Evolutionary conservation across 495 filamentous ascomycete species (phyloP).

Genomic region (Melanomma pulvis-pyrius): DNA sequence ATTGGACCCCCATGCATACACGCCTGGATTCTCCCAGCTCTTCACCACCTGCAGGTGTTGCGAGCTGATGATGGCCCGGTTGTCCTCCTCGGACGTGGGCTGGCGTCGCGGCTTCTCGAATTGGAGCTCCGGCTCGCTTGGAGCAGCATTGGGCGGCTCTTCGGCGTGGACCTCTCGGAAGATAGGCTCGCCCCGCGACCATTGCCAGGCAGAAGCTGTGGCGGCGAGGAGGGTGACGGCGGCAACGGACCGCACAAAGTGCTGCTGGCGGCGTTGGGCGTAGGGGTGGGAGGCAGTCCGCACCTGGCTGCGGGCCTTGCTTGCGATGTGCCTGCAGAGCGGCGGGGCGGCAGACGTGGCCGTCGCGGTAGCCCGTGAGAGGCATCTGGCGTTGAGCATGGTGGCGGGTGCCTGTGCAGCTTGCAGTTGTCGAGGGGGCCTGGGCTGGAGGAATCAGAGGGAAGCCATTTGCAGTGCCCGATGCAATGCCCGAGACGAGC

Average conservation of each 20-base stretch:
- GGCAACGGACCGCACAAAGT: slow-evolving; percentile 41
- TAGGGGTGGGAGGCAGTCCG: slow-evolving; percentile 32
- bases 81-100: slow-evolving; percentile 63
- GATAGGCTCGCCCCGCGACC: slow-evolving; percentile 30
- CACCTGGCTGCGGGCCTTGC: slow-evolving; percentile 12
- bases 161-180: slow-evolving; percentile 53
- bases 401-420: background rate
- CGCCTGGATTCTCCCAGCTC: slow-evolving; percentile 85
- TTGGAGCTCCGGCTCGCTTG: slow-evolving; percentile 51
- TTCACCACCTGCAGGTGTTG: slow-evolving; percentile 84
- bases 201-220: slow-evolving; percentile 37
- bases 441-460: background rate
- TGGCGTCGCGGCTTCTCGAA: slow-evolving; percentile 62
- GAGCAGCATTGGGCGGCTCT: slow-evolving; percentile 41
- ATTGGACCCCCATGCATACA: slow-evolving; percentile 94
- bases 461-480: background rate
- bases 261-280: slow-evolving; percentile 42
- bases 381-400: slow-evolving; percentile 33
- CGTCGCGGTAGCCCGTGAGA: slow-evolving; percentile 23
- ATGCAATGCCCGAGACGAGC: background rate
- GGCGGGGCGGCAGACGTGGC: slow-evolving; percentile 3
- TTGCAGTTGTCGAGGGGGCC: background rate
- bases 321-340: slow-evolving; percentile 21
- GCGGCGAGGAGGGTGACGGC: slow-evolving; percentile 36
- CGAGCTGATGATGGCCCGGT: slow-evolving; percentile 70